Base-by-base conservation (phyloP, 352 stramenopile genomes). In the Phytophthora litchii region DNA sequence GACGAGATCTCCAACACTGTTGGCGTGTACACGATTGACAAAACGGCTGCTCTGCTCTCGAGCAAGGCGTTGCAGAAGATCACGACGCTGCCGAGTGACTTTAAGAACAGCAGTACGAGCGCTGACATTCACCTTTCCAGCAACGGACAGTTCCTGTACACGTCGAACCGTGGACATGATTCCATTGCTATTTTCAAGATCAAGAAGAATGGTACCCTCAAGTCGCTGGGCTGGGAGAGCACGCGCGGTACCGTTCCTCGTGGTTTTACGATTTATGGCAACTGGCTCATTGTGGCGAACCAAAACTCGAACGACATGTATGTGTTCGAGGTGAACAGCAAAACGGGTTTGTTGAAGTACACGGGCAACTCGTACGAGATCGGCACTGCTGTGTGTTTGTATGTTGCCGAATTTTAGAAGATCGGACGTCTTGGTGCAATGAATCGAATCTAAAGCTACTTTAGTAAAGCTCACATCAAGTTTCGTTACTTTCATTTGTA, bases 1-100 rank as follows among this genome's bases (percentile, higher is more conserved):
- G 61, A 88, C 35, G 82, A 92, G 42, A 64, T 90, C 8, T 61
- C 62, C 32, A 92, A 86, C 61, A 86, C 70, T 13, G 63, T 92
- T 16, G 76, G 69, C 19, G 82, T 89, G 19, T 83, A 80, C 60
- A 32, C 55, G 16, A 58, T 83, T 29, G 55, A 84, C 51, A 54
- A 52, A 29, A 58, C 61, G 36, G 43, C 35, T 16, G 60, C 41
- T 19, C 16, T 62, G 32, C 59, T 88, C 1, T 59, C 68, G 19
- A 23, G 14, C 1, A 69, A 50, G 1, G 48, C 78, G 0, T 21
- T 80, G 8, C 80, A 89, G 54, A 44, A 67, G 0, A 80, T 90
- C 55, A 80, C 80, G 52, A 91, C 81, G 35, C 55, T 90, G 4
- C 80, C 80, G 4, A 37, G 21, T 0, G 56, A 53, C 19, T 83